Base-by-base conservation (phyloP, 1,139 yeast species). In the Blastobotrys serpentis region DNA sequence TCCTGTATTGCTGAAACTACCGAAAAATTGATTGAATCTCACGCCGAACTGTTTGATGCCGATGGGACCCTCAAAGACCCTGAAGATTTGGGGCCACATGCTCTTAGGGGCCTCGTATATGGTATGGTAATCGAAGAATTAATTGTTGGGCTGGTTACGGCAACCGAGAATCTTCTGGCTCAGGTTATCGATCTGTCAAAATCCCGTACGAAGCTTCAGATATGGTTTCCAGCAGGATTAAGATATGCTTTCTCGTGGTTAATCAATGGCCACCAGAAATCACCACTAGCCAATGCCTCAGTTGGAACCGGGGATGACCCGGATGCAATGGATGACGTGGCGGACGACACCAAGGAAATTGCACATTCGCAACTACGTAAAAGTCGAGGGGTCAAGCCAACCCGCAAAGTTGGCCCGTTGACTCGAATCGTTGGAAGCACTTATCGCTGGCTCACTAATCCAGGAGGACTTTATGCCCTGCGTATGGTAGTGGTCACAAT, bases 171-270 rank as follows among this genome's bases (percentile, higher is more conserved):
- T 6, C 40, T 36, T 36, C 25, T 36, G 7, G 40, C 25, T 5
- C 25, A 17, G 18, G 13, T 36, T 19, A 18, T 36, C 6, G 11
- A 11, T 4, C 22, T 36, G 13, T 19, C 22, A 13, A 36, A 18
- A 36, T 19, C 4, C 4, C 40, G 40, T 3, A 36, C 19, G 4
- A n/a, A 7, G 3, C 19, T 4, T 7, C 40, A 25, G 10, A 18
- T 36, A 7, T 36, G 40, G 40, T 36, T 36, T 25, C 40, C 40
- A 17, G 13, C 13, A 2, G 25, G 40, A 11, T 4, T 36, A 6
- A 23, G 40, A 7, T 19, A 36, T 19, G 40, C 40, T 4, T 8
- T n/a, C 8, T 18, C 40, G 14, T 36, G 40, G 61, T 7, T 36
- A 14, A 19, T 18, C n/a, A 25, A 16, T 5, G 32, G 32, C 4